These are phyloP conservation scores for Sergeia podlipaevii DNA, from an alignment of 208 protist genomes.

Conservation along the genomic window DNA sequence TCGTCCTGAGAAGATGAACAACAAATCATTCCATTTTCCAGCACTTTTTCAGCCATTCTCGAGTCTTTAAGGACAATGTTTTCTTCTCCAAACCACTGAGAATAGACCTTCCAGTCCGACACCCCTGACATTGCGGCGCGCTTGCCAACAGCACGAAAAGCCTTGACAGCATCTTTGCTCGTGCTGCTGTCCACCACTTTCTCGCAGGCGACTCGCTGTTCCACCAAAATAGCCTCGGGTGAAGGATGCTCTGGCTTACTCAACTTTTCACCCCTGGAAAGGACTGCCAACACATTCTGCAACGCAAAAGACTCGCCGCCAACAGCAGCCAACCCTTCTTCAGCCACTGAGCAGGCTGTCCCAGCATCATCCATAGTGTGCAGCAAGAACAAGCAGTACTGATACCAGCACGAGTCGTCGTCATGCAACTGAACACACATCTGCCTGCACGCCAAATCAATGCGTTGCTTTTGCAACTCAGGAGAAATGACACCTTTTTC, in stretches of 20 bases:
- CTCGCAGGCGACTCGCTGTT: constrained; percentile 19
- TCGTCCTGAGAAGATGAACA: constrained; percentile 49
- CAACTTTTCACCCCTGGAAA: constrained; percentile 1
- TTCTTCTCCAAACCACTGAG: constrained; percentile 70
- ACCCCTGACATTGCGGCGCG: constrained; percentile 41
- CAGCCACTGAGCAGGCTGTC: constrained; percentile 33
- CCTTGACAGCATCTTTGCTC: constrained; percentile 23
- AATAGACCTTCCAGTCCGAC: constrained; percentile 77
- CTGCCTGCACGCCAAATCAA: constrained; percentile 80
- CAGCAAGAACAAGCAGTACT: constrained; percentile 70
- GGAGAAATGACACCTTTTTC: constrained; percentile 8
- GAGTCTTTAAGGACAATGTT: constrained; percentile 34
- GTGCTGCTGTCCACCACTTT: constrained; percentile 11
- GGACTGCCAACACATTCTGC: constrained; percentile 20
- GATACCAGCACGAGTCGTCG: constrained; percentile 70
- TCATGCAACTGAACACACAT: constrained; percentile 62
- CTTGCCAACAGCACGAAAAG: constrained; percentile 58
- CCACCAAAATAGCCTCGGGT: constrained; percentile 4
- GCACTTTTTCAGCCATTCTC: constrained; percentile 68
- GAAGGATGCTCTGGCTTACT: neutral
- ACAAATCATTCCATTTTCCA: constrained; percentile 70
- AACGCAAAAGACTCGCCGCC: constrained; percentile 47
- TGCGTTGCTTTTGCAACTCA: constrained; percentile 59
- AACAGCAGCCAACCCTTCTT: constrained; percentile 18
- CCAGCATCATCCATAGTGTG: constrained; percentile 40